These are phyloP conservation scores for Lyophyllum shimeji DNA, from an alignment of 768 basidiomycete genomes.

Conservation along the genomic window DNA sequence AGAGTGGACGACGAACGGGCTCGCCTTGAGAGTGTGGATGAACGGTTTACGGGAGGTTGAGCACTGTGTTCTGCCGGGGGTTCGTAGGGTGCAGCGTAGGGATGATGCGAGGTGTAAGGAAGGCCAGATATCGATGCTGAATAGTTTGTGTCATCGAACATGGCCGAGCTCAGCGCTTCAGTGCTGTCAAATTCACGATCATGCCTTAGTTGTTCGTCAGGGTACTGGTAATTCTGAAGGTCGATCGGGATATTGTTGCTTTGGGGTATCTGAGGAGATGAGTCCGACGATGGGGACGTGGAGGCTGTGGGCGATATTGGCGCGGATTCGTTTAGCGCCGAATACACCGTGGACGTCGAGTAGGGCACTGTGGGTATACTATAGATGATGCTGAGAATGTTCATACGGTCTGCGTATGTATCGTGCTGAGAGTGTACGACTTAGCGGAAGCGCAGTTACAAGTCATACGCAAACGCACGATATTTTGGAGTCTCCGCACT, in stretches of 20 bases:
- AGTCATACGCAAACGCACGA: conserved; percentile 54
- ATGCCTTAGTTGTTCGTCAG: conserved; percentile 20
- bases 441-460: conserved; percentile 4
- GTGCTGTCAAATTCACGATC: conserved; percentile 33
- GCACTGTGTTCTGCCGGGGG: conserved; percentile 26
- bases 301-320: conserved; percentile 34
- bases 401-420: conserved; percentile 93
- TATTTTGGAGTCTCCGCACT: conserved; percentile 80
- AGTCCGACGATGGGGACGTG: conserved; percentile 50
- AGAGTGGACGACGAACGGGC: conserved; percentile 56
- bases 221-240: conserved; percentile 31
- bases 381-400: conserved; percentile 87
- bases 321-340: conserved; percentile 21
- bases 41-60: conserved; percentile 29
- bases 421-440: conserved; percentile 62
- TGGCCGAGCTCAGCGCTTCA: conserved; percentile 46
- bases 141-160: conserved; percentile 41
- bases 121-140: conserved; percentile 30
- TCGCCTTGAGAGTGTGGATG: conserved; percentile 40
- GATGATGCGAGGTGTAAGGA: conserved; percentile 38
- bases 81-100: conserved; percentile 53
- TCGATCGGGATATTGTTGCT: conserved; percentile 36
- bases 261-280: conserved; percentile 38
- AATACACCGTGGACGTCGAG: conserved; percentile 53
- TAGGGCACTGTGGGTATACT: conserved; percentile 78